Conservation (phyloP, 2,329 filamentous ascomycete genomes). For the Coleophoma cylindrospora region DNA sequence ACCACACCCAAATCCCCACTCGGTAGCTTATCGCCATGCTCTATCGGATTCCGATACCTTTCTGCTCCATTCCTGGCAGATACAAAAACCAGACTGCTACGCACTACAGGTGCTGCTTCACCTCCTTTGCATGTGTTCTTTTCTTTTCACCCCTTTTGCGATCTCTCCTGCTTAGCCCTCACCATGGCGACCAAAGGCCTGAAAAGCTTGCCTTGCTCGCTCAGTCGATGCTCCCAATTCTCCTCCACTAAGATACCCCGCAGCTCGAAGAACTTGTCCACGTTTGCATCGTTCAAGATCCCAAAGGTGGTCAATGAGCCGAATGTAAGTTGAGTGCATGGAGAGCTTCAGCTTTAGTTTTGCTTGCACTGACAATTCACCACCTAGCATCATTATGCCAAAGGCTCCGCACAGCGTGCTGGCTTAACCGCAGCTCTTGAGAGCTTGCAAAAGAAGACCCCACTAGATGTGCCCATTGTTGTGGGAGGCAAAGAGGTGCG, state of each 20-base stretch:
- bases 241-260: conserved; percentile 17
- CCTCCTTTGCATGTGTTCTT: too few species aligned
- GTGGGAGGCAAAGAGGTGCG: conserved; percentile 74
- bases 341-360: too few species aligned
- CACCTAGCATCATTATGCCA: conserved; percentile 77
- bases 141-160: too few species aligned
- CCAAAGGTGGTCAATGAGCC: conserved; percentile 88
- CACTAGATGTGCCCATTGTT: conserved; percentile 76
- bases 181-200: conserved; percentile 18
- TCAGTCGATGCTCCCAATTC: conserved; percentile 14
- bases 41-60: too few species aligned
- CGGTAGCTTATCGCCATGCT: too few species aligned
- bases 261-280: conserved; percentile 18
- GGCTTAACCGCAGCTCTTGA: conserved; percentile 72
- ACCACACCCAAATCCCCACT: too few species aligned
- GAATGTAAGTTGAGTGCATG: conserved; percentile 61
- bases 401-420: conserved; percentile 74
- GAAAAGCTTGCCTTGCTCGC: conserved; percentile 12
- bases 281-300: conserved; percentile 76
- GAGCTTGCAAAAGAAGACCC: conserved; percentile 60
- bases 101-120: too few species aligned
- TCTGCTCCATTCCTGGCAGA: too few species aligned
- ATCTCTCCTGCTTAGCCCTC: neutral
- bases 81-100: too few species aligned
- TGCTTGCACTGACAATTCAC: neutral